Conservation (phyloP, 352 stramenopile species). For the Phytophthora kernoviae region DNA sequence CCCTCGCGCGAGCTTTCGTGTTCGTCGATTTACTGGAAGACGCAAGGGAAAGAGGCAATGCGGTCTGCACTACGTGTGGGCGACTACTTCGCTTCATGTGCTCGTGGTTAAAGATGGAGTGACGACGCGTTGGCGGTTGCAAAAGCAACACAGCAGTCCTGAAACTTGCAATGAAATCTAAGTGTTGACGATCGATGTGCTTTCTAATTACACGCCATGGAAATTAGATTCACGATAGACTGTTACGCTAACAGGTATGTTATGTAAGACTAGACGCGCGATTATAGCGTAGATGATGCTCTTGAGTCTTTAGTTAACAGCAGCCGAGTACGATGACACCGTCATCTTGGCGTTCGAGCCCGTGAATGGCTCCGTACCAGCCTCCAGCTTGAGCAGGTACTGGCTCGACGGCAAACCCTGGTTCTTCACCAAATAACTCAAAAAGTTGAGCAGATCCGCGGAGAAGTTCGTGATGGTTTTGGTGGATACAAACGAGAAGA, state of each 20-base stretch:
- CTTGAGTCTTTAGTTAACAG: slow-evolving; percentile 10
- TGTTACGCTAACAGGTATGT: neutral
- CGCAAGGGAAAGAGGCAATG: neutral
- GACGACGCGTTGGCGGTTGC: slow-evolving; percentile 13
- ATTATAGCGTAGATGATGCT: neutral
- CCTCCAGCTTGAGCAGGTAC: slow-evolving; percentile 36
- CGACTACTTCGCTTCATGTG: slow-evolving; percentile 11
- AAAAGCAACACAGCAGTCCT: slow-evolving; percentile 15
- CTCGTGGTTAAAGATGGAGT: slow-evolving; percentile 2
- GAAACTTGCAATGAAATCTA: slow-evolving; percentile 22
- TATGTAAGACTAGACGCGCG: slow-evolving; percentile 16
- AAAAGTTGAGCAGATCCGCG: slow-evolving; percentile 27
- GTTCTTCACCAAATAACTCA: slow-evolving; percentile 30
- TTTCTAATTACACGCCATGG: too few relatives aligned
- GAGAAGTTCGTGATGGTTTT: slow-evolving; percentile 28
- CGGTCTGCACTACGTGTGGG: neutral
- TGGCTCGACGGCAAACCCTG: slow-evolving; percentile 27
- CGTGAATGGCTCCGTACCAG: slow-evolving; percentile 32
- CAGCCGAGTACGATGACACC: slow-evolving; percentile 27
- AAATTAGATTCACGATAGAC: slow-evolving; percentile 4
- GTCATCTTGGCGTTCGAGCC: slow-evolving; percentile 30
- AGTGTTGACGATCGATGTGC: too few relatives aligned
- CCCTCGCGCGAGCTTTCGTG: slow-evolving; percentile 3
- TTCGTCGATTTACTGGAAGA: neutral
- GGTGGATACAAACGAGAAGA: slow-evolving; percentile 38